Evolutionary conservation across 164 flowering plant genomes (phyloP).

Genomic region (Santalum album): DNA sequence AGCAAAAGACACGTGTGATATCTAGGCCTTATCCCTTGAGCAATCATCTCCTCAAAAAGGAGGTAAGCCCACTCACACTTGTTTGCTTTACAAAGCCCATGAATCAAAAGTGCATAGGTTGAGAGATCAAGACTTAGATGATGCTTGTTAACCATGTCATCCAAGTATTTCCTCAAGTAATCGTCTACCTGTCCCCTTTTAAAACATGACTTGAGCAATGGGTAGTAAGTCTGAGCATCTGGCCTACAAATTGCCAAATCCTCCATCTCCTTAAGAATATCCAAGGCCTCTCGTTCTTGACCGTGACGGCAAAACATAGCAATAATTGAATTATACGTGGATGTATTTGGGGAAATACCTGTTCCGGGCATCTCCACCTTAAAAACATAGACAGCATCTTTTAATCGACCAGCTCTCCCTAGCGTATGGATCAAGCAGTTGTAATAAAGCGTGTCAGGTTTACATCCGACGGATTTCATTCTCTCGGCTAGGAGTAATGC

Average conservation of each 20-base stretch:
- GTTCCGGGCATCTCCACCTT: constrained; percentile 52
- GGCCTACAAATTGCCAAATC: constrained; percentile 42
- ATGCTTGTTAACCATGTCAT: constrained; percentile 60
- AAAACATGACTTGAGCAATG: constrained; percentile 60
- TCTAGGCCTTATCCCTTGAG: constrained; percentile 42
- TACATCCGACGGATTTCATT: constrained; percentile 45
- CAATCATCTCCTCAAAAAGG: constrained; percentile 62
- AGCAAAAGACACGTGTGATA: constrained; percentile 58
- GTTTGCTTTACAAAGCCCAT: constrained; percentile 59
- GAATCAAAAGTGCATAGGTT: constrained; percentile 58
- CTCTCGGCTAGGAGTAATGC: constrained; percentile 44
- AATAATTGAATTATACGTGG: constrained; percentile 73
- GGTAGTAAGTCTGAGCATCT: constrained; percentile 56
- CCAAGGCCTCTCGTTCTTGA: constrained; percentile 38
- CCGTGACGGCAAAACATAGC: constrained; percentile 54
- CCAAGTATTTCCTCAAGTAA: constrained; percentile 32
- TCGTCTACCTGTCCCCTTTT: constrained; percentile 31
- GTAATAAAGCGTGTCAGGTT: constrained; percentile 57
- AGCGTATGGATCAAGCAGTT: constrained; percentile 58
- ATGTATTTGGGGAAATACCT: constrained; percentile 40
- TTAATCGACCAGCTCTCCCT: constrained; percentile 43
- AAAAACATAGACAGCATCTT: constrained; percentile 51
- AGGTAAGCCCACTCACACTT: constrained; percentile 54
- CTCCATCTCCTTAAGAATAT: constrained; percentile 41
- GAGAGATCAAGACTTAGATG: constrained; percentile 66